These are phyloP conservation scores for Musa itinerans DNA, from an alignment of 176 grass and related monocot species.

Conservation along the genomic window DNA sequence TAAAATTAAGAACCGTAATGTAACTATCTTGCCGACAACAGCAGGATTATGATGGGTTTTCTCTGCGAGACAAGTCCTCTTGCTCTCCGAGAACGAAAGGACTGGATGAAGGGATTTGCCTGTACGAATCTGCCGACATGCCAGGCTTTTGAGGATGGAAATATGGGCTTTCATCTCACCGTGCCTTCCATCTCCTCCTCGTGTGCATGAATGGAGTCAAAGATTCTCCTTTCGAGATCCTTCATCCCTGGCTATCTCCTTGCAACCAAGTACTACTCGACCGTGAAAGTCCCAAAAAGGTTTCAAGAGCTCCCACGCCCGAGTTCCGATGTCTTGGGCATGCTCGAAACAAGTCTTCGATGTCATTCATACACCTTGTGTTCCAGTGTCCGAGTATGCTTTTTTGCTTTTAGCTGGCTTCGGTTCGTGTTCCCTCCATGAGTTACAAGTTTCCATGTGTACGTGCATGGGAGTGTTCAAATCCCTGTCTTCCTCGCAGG, in stretches of 20 bases:
- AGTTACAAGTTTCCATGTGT: not conserved
- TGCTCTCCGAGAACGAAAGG: not conserved
- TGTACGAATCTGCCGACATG: not conserved
- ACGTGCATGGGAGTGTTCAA: too few relatives aligned
- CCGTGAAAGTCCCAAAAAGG: not conserved
- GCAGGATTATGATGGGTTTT: not conserved
- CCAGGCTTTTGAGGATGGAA: conserved; percentile 2
- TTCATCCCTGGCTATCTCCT: not conserved
- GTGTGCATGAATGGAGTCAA: not conserved
- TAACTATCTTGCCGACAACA: too few relatives aligned
- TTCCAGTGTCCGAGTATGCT: too few relatives aligned
- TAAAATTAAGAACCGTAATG: too few relatives aligned
- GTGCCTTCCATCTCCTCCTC: too few relatives aligned
- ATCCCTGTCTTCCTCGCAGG: too few relatives aligned
- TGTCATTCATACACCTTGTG: too few relatives aligned
- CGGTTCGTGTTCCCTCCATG: not conserved
- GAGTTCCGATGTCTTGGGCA: not conserved
- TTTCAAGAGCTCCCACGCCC: not conserved
- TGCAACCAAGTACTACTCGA: too few relatives aligned
- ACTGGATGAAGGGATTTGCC: not conserved
- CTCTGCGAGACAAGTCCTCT: not conserved
- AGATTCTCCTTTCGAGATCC: conserved; percentile 3
- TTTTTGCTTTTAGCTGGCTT: too few relatives aligned
- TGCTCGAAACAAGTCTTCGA: too few relatives aligned
- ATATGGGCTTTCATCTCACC: not conserved